These are phyloP conservation scores for Phytophthora citrophthora DNA, from an alignment of 352 stramenopile genomes.

Conservation along the genomic window DNA sequence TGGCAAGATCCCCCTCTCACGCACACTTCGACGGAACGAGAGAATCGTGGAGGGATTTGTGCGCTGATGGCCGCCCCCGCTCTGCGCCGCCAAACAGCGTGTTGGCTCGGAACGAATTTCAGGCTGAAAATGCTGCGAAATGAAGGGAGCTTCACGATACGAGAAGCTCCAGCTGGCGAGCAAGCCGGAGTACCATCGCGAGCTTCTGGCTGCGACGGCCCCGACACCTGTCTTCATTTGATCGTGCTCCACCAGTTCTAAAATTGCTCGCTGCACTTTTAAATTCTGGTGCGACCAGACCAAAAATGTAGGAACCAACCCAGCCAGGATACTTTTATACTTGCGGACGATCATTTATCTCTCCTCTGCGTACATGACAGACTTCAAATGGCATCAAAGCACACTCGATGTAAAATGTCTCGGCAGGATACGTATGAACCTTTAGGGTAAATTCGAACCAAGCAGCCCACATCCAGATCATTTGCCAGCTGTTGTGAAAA, in stretches of 20 bases:
- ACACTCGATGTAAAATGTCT: too few species aligned
- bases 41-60: constrained; percentile 15
- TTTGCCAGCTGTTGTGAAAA: constrained; percentile 20
- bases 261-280: constrained; percentile 1
- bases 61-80: constrained; percentile 11
- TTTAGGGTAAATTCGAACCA: constrained; percentile 14
- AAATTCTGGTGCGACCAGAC: constrained; percentile 22
- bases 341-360: background rate
- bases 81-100: constrained; percentile 14
- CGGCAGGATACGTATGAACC: background rate
- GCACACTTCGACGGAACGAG: background rate
- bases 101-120: constrained; percentile 2
- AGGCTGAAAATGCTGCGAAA: background rate
- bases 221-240: constrained; percentile 1
- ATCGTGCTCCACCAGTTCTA: background rate
- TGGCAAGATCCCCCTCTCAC: constrained; percentile 10
- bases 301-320: background rate
- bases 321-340: background rate
- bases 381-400: too few species aligned
- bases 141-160: constrained; percentile 3
- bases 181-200: background rate
- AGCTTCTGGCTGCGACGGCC: constrained; percentile 8
- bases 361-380: too few species aligned
- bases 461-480: constrained; percentile 31
- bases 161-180: constrained; percentile 13